phyloP scores from a whole-genome alignment of 306 rosid genomes.

The Castanopsis chinensis region DNA sequence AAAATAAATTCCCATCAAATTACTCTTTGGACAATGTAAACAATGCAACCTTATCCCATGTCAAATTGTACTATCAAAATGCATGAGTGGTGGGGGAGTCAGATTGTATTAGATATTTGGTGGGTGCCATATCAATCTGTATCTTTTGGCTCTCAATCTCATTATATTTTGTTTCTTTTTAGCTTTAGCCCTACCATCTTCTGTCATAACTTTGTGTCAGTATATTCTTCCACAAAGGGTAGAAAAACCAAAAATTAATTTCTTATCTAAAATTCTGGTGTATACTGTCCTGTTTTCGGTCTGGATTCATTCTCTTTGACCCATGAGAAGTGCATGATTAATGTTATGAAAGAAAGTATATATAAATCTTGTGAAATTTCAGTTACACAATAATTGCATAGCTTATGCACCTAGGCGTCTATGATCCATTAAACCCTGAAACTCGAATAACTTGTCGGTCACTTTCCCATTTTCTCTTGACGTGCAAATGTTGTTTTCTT shows the following conservation, averaged over 20 bases:
- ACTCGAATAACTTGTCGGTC: background rate
- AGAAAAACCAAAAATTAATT: background rate
- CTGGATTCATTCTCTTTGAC: slow-evolving; percentile 31
- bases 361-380: background rate
- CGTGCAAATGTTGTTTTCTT: background rate
- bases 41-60: background rate
- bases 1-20: background rate
- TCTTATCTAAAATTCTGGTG: background rate
- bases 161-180: background rate
- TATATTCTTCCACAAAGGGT: background rate
- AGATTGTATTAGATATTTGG: too few relatives aligned
- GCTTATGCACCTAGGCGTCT: background rate
- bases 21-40: background rate
- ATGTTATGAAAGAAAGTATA: background rate
- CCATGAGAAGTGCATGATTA: slow-evolving; percentile 11
- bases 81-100: slow-evolving; percentile 3
- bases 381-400: slow-evolving; percentile 12
- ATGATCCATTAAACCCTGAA: background rate
- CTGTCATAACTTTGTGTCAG: background rate
- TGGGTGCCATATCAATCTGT: background rate
- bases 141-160: background rate
- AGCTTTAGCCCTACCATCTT: background rate
- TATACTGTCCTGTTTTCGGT: slow-evolving; percentile 32
- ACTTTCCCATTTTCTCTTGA: background rate
- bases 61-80: slow-evolving; percentile 9